Conservation (phyloP, 805 yeast species). For the Starmerella etchellsii region DNA sequence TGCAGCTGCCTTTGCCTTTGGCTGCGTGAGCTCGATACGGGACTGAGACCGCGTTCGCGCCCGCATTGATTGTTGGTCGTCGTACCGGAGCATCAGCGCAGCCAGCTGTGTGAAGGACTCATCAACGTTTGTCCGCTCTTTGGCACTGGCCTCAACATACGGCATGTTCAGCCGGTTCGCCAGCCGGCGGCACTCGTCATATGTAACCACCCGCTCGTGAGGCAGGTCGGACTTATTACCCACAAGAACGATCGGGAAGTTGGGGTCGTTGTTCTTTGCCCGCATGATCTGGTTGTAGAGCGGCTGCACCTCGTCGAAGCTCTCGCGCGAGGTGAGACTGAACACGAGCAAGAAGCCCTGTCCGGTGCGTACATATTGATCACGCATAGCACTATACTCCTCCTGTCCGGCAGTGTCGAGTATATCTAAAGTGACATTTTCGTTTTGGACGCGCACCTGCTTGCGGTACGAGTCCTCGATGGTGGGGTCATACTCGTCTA, state of each 20-base stretch:
- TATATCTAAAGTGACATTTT: conserved; percentile 68
- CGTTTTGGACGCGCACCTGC: conserved; percentile 70
- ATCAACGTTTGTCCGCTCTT: conserved; percentile 79
- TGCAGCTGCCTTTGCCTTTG: conserved; percentile 1
- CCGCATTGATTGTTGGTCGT: conserved; percentile 12
- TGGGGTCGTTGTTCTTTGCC: conserved; percentile 36
- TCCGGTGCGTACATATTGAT: conserved; percentile 91
- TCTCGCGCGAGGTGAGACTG: conserved; percentile 65
- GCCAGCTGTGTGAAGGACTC: conserved; percentile 55
- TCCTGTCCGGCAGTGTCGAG: conserved; percentile 98
- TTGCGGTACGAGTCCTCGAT: conserved; percentile 70
- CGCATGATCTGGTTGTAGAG: conserved; percentile 69
- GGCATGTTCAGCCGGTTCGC: conserved; percentile 48
- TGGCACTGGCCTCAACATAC: conserved; percentile 87
- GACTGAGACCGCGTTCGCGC: conserved; percentile 13
- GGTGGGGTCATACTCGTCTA: conserved; percentile 96
- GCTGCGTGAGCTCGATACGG: conserved; percentile 1
- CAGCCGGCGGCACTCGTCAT: conserved; percentile 72
- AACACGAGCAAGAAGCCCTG: conserved; percentile 86
- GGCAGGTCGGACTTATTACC: conserved; percentile 79
- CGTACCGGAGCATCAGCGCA: conserved; percentile 22
- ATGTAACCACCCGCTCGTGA: conserved; percentile 64
- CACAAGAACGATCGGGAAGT: conserved; percentile 71
- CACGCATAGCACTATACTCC: conserved; percentile 86
- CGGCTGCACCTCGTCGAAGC: conserved; percentile 71